These are phyloP conservation scores for Bipolaris oryzae DNA, from an alignment of 2,329 filamentous ascomycete species.

Conservation along the genomic window DNA sequence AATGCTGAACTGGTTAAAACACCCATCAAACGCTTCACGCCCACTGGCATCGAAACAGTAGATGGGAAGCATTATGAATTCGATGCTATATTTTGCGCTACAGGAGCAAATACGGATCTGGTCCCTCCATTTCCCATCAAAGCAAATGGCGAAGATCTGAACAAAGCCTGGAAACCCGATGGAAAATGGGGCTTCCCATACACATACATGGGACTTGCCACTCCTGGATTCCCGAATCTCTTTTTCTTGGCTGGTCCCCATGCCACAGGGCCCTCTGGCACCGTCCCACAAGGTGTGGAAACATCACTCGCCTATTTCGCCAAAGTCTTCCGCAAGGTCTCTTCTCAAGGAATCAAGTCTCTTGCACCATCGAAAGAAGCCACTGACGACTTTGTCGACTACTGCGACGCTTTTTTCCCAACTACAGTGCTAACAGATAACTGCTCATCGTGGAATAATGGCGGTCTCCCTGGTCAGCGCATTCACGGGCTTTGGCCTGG, in stretches of 20 bases:
- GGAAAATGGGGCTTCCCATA: constrained; percentile 67
- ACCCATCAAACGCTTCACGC: constrained; percentile 49
- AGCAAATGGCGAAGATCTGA: constrained; percentile 61
- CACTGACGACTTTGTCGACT: constrained; percentile 68
- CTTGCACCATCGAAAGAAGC: constrained; percentile 64
- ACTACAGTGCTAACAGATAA: constrained; percentile 63
- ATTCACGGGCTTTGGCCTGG: constrained; percentile 75
- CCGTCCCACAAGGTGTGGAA: constrained; percentile 70
- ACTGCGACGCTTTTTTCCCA: constrained; percentile 58
- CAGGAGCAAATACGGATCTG: constrained; percentile 63
- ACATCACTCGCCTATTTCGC: constrained; percentile 69
- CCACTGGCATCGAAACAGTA: constrained; percentile 46
- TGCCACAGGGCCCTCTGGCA: constrained; percentile 59
- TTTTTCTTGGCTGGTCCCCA: constrained; percentile 64
- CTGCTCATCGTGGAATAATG: constrained; percentile 76
- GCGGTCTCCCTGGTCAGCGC: constrained; percentile 61
- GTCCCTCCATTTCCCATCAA: constrained; percentile 65
- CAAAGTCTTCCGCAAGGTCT: constrained; percentile 70
- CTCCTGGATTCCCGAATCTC: constrained; percentile 71
- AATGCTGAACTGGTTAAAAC: constrained; percentile 51
- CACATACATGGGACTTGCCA: constrained; percentile 68
- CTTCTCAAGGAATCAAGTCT: constrained; percentile 68
- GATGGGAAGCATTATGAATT: constrained; percentile 49
- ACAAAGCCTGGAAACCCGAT: constrained; percentile 62
- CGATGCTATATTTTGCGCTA: constrained; percentile 64